Evolutionary conservation across 2,329 filamentous ascomycete genomes (phyloP), one percentile per base, ranked within the genome.

Genomic region (Fonsecaea multimorphosa): DNA sequence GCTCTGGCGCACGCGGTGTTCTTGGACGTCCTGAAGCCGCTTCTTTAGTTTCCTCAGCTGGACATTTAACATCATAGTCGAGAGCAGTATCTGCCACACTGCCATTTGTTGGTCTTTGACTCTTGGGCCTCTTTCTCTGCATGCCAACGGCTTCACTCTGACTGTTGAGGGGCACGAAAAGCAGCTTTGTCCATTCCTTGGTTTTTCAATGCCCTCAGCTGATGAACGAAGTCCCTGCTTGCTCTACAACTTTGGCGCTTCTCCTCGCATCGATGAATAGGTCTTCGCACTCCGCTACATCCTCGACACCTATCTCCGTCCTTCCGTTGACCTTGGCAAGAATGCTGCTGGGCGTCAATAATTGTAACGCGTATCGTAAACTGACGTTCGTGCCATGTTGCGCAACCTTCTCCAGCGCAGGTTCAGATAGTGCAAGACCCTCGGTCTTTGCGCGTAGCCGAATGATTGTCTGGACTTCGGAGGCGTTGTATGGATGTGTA

Each of bases 401-500:
- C 49, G 92, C 87, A 73, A 99, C 88, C 81, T 92, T 95, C 73
- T 95, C 90, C 66, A 98, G 85, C 29, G 95, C 95, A 22, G 88
- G 87, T 57, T 96, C 92, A 46, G 87, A 89, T 71, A 98, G 88
- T 68, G 86, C 84, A 52, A 97, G 87, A 56, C 87, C 87, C 80
- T 97, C 93, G 8, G 91, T 94, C 70, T 89, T 88, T 44, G 92
- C 88, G 57, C 95, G 90, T 73, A 96, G 89, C 71, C 89, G 87
- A 73, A 98, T 90, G 78, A 99, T 99, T 68, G 89, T 88, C 81
- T 93, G 93, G 78, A 99, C 96, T 81, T 99, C 95, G 16, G 92
- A 88, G 49, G 89, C 86, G 67, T 89, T 86, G 81, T 98, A 99
- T 11, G 93, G 89, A 72, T 93, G 91, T 19, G 95, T 99, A 52